Conservation (phyloP, 495 filamentous ascomycete genomes). For the Aspergillus ellipticus region DNA sequence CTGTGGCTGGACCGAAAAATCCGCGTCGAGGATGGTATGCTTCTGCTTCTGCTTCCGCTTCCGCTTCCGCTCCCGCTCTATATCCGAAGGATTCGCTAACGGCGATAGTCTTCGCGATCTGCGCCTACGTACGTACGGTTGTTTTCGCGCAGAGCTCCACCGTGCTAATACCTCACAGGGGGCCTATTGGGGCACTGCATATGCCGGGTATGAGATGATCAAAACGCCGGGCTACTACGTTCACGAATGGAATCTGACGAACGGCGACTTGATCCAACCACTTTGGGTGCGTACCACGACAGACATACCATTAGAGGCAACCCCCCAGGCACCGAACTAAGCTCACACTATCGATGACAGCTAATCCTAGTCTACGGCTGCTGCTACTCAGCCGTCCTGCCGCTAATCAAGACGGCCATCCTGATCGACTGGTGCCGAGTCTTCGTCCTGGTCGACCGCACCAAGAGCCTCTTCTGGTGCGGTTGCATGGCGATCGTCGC, state of each 20-base stretch:
- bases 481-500: slow-evolving; percentile 14
- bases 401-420: slow-evolving; percentile 21
- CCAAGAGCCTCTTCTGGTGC: slow-evolving; percentile 19
- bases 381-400: slow-evolving; percentile 19
- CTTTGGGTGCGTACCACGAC: slow-evolving; percentile 13
- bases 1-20: slow-evolving; percentile 15
- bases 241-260: slow-evolving; percentile 21
- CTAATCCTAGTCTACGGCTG: slow-evolving; percentile 21
- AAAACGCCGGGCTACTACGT: slow-evolving; percentile 21
- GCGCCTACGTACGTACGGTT: slow-evolving; percentile 16
- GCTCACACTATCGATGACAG: neutral
- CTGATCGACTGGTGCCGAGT: slow-evolving; percentile 21
- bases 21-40: slow-evolving; percentile 20
- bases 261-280: slow-evolving; percentile 14
- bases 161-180: slow-evolving; percentile 9
- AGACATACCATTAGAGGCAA: too few species aligned
- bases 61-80: neutral
- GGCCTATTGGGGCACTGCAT: slow-evolving; percentile 22
- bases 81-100: neutral
- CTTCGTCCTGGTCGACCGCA: slow-evolving; percentile 16
- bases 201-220: slow-evolving; percentile 18
- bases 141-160: too few species aligned
- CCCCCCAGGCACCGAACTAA: neutral
- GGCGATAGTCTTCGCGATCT: slow-evolving; percentile 10
- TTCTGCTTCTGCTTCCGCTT: neutral